phyloP scores from a whole-genome alignment of 306 rosid species.

The Trifolium subterraneum region DNA sequence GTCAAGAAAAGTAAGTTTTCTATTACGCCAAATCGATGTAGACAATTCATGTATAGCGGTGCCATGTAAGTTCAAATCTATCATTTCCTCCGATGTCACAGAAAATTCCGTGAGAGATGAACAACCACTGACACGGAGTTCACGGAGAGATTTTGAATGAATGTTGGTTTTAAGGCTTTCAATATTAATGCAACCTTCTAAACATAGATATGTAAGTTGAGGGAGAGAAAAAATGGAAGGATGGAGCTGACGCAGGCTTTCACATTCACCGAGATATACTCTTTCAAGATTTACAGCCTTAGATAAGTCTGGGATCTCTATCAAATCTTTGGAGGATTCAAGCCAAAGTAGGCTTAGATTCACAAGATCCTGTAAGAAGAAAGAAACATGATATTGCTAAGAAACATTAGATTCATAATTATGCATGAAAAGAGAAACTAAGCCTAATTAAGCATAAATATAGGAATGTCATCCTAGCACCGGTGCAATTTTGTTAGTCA shows the following conservation, averaged over 20 bases:
- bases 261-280: not conserved
- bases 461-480: not conserved
- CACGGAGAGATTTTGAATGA: not conserved
- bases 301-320: slow-evolving; percentile 38
- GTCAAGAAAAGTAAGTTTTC: not conserved
- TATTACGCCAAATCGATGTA: not conserved
- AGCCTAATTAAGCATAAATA: not conserved
- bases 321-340: not conserved
- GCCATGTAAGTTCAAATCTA: not conserved
- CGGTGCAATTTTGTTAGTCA: not conserved
- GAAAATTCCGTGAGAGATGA: not conserved
- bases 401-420: not conserved
- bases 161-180: not conserved
- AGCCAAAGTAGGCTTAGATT: not conserved
- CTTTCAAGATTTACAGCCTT: not conserved
- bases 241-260: not conserved
- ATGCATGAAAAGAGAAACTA: not conserved
- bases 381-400: not conserved
- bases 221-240: slow-evolving; percentile 3
- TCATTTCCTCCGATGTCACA: not conserved
- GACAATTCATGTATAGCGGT: not conserved
- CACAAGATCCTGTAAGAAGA: slow-evolving; percentile 22
- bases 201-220: not conserved
- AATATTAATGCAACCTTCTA: not conserved
- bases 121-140: too few species aligned